Evolutionary conservation across 108 stramenopile genomes (phyloP).

Genomic region (Craspedostauros australis): DNA sequence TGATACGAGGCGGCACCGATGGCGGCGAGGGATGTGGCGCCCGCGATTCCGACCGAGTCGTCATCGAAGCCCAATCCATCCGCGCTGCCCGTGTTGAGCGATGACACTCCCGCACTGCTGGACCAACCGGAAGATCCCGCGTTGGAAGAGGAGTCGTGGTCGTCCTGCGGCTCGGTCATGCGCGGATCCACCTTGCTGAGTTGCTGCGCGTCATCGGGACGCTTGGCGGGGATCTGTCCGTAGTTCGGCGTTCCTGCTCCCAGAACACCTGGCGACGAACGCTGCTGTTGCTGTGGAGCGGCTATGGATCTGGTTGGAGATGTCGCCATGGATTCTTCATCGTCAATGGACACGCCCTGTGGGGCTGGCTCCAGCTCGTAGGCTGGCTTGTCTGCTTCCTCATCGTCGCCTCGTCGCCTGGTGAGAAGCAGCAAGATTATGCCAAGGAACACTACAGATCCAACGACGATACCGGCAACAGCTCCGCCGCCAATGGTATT

Average conservation of each 20-base stretch:
- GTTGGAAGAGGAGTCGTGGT: conserved; percentile 24
- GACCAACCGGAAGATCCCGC: conserved; percentile 55
- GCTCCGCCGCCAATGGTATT: conserved; percentile 13
- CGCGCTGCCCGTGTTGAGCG: conserved; percentile 48
- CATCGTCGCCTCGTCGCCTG: conserved; percentile 3
- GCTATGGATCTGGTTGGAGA: not conserved
- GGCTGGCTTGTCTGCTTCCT: conserved; percentile 17
- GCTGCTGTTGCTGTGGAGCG: not conserved
- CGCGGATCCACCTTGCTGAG: conserved; percentile 5
- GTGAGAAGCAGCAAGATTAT: conserved; percentile 10
- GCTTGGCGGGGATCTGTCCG: not conserved
- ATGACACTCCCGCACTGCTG: conserved; percentile 41
- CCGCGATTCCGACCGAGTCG: conserved; percentile 10
- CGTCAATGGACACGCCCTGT: not conserved
- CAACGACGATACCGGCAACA: conserved; percentile 42
- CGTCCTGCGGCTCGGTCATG: conserved; percentile 6
- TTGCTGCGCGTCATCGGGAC: not conserved
- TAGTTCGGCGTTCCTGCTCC: not conserved
- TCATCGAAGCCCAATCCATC: conserved; percentile 37
- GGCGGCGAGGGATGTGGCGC: conserved; percentile 35
- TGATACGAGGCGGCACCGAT: conserved; percentile 45
- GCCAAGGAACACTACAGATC: conserved; percentile 13
- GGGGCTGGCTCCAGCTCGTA: conserved; percentile 10
- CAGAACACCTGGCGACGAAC: not conserved
- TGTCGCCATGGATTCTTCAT: not conserved